Percentiles rank a stretch among this genome's conserved stretches.
Conservation (phyloP, 2,329 filamentous ascomycete species). For the Neonectria sp. region DNA sequence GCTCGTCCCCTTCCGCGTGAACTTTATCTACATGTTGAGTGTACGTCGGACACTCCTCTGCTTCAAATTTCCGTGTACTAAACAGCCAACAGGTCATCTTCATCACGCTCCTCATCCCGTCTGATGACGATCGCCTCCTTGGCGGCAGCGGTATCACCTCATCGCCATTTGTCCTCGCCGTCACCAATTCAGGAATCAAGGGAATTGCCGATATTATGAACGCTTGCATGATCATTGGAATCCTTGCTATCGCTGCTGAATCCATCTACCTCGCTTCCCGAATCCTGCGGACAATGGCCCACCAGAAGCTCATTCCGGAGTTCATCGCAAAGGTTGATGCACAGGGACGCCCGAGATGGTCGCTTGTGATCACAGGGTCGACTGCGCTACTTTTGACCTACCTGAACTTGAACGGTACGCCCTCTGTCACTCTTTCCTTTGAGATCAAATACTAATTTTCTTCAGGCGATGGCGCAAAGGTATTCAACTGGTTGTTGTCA, state of each 20-base stretch:
- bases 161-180: slow-evolving; percentile 39
- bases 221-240: slow-evolving; percentile 39
- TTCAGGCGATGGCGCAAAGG: slow-evolving; percentile 29
- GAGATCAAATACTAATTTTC: background rate
- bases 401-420: slow-evolving; percentile 26
- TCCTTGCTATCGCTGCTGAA: slow-evolving; percentile 34
- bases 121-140: slow-evolving; percentile 33
- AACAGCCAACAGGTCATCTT: slow-evolving; percentile 27
- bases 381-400: slow-evolving; percentile 4
- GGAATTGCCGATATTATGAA: slow-evolving; percentile 37
- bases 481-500: slow-evolving; percentile 37
- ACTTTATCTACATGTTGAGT: slow-evolving; percentile 39
- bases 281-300: slow-evolving; percentile 24
- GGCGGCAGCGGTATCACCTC: slow-evolving; percentile 33
- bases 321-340: slow-evolving; percentile 15
- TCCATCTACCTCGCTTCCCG: slow-evolving; percentile 25
- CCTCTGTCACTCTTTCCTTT: too few relatives aligned
- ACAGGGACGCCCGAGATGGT: slow-evolving; percentile 28
- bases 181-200: slow-evolving; percentile 24
- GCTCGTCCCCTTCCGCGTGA: slow-evolving; percentile 39
- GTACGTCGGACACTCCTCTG: background rate
- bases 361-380: slow-evolving; percentile 22
- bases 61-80: background rate
- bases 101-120: slow-evolving; percentile 35
- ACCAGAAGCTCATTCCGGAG: slow-evolving; percentile 19